A percentile compares a stretch with the other conserved stretches of the same genome.
These are phyloP conservation scores for Geotrichum candidum DNA, from an alignment of 1,139 yeast species.

Conservation along the genomic window DNA sequence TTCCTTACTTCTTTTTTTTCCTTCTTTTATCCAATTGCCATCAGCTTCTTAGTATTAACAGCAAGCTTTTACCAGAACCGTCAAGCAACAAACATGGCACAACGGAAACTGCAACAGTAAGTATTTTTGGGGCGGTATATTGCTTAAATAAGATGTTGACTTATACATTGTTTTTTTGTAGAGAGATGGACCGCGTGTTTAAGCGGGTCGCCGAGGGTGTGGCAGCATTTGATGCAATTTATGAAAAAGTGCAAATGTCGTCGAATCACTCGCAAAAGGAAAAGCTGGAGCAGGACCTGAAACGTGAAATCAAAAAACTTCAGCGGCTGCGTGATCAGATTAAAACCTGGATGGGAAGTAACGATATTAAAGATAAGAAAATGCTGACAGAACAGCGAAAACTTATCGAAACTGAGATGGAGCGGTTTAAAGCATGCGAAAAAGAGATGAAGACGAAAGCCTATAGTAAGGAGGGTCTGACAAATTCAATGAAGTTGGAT, in stretches of 20 bases:
- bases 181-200: conserved; percentile 91
- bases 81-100: conserved; percentile 44
- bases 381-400: conserved; percentile 71
- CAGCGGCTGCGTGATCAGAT: conserved; percentile 95
- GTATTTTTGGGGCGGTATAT: conserved; percentile 22
- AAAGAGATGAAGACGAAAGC: conserved; percentile 94
- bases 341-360: conserved; percentile 90
- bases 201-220: conserved; percentile 95
- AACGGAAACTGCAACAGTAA: conserved; percentile 58
- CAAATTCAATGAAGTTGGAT: conserved; percentile 59
- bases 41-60: not conserved
- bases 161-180: conserved; percentile 13
- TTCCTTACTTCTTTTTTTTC: not conserved
- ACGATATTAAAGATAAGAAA: conserved; percentile 87
- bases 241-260: conserved; percentile 76
- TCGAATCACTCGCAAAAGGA: conserved; percentile 89
- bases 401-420: conserved; percentile 85
- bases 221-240: conserved; percentile 74
- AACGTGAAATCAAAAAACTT: conserved; percentile 90
- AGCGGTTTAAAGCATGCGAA: conserved; percentile 90
- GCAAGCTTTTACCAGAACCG: not conserved
- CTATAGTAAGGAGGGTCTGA: conserved; percentile 89
- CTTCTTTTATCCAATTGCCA: not conserved
- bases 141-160: not conserved
- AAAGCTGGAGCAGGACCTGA: conserved; percentile 80